Conservation (phyloP, 2,329 filamentous ascomycete genomes). For the Fusarium temperatum region DNA sequence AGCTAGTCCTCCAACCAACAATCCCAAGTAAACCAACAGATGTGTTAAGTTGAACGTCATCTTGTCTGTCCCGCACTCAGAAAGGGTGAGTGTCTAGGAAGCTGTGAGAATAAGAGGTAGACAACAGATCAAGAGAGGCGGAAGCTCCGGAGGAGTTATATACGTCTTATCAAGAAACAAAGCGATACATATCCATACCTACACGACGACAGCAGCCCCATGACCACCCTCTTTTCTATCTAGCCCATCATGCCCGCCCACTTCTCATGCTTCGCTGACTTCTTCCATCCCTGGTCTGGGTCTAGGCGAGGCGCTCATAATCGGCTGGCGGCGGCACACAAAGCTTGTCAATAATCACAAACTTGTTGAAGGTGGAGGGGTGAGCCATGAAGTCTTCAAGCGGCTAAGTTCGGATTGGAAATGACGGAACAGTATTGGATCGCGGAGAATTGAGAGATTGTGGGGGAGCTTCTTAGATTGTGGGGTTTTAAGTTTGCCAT, state of each 20-base stretch:
- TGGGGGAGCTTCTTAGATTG: slow-evolving; percentile 21
- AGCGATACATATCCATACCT: background rate
- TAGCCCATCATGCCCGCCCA: slow-evolving; percentile 12
- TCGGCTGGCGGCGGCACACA: slow-evolving; percentile 44
- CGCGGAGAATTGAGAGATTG: slow-evolving; percentile 20
- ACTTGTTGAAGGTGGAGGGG: slow-evolving; percentile 17
- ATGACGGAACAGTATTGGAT: slow-evolving; percentile 41
- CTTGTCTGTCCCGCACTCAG: slow-evolving; percentile 6
- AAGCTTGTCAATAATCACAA: slow-evolving; percentile 33
- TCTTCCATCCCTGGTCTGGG: slow-evolving; percentile 8
- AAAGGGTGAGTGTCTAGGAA: slow-evolving; percentile 3
- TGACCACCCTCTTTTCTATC: slow-evolving; percentile 26
- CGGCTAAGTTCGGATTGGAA: slow-evolving; percentile 46
- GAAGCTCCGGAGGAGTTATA: slow-evolving; percentile 16
- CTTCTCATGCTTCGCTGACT: slow-evolving; percentile 19
- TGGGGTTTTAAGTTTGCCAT: slow-evolving; percentile 24
- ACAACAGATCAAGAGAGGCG: background rate
- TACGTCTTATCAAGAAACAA: slow-evolving; percentile 8
- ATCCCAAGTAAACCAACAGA: slow-evolving; percentile 52
- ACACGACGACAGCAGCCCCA: background rate
- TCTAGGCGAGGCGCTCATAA: slow-evolving; percentile 25
- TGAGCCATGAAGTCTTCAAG: slow-evolving; percentile 17
- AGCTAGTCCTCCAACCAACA: slow-evolving; percentile 47
- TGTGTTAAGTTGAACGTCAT: slow-evolving; percentile 48
- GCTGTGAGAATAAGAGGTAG: background rate